Evolutionary conservation across 1,139 yeast species (phyloP).

Genomic region (Groenewaldozyma sp.): DNA sequence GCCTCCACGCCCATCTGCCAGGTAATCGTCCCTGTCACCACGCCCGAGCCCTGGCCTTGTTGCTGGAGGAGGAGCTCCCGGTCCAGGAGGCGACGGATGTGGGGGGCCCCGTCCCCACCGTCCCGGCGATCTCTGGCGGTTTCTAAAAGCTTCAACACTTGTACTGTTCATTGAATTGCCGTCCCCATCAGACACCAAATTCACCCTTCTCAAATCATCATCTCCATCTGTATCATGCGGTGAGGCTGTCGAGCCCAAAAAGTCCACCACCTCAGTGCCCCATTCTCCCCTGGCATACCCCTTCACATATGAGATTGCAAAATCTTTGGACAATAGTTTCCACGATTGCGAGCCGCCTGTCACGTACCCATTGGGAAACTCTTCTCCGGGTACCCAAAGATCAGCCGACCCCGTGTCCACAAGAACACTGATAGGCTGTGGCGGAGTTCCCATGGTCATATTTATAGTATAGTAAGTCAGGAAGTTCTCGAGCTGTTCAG

Average conservation of each 20-base stretch:
- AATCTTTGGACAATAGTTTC: slow-evolving; percentile 14
- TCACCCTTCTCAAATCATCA: neutral
- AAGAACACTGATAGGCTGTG: slow-evolving; percentile 18
- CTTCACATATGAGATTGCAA: slow-evolving; percentile 20
- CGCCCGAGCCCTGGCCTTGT: neutral
- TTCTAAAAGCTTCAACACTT: neutral
- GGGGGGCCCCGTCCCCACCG: neutral
- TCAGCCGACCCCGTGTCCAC: slow-evolving; percentile 69
- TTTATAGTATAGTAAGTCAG: slow-evolving; percentile 27
- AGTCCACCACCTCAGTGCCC: slow-evolving; percentile 19
- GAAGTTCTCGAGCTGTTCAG: slow-evolving; percentile 17
- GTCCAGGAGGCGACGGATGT: neutral
- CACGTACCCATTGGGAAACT: slow-evolving; percentile 15
- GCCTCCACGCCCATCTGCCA: neutral
- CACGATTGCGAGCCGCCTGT: slow-evolving; percentile 14
- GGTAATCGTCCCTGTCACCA: too few species aligned
- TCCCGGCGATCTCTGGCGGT: neutral
- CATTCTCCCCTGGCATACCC: slow-evolving; percentile 23
- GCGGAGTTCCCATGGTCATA: slow-evolving; percentile 22
- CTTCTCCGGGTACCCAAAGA: slow-evolving; percentile 43
- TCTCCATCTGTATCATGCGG: neutral
- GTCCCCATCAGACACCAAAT: too few species aligned
- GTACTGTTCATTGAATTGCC: too few species aligned
- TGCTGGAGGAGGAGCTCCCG: neutral
- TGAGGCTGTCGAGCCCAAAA: slow-evolving; percentile 6